These are phyloP conservation scores for Sonneratia caseolaris DNA, from an alignment of 345 rosid species.

Conservation along the genomic window DNA sequence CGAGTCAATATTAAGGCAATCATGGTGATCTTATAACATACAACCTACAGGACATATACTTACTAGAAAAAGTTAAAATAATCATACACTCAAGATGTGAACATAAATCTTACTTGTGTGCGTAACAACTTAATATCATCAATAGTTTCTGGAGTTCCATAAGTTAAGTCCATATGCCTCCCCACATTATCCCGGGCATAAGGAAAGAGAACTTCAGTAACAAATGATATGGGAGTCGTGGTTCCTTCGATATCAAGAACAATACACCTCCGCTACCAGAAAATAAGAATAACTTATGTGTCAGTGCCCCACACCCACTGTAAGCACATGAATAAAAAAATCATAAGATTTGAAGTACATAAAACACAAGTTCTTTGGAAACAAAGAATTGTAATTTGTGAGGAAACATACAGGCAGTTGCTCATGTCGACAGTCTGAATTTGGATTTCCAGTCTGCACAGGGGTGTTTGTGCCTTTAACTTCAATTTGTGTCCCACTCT, in stretches of 20 bases:
- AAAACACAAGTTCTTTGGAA: not conserved
- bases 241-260: slow-evolving; percentile 98
- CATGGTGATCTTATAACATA: not conserved
- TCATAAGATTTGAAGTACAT: too few relatives aligned
- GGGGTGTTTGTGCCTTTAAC: slow-evolving; percentile 19
- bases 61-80: not conserved
- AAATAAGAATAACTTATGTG: slow-evolving; percentile 7
- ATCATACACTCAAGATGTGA: not conserved
- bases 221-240: slow-evolving; percentile 95
- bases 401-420: slow-evolving; percentile 31
- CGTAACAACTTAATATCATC: slow-evolving; percentile 67
- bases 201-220: slow-evolving; percentile 82
- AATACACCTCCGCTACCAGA: slow-evolving; percentile 55
- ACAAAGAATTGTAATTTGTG: not conserved
- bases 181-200: slow-evolving; percentile 83
- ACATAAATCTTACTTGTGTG: slow-evolving; percentile 46
- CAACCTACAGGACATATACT: not conserved
- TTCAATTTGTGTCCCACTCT: slow-evolving; percentile 25
- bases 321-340: not conserved
- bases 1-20: not conserved
- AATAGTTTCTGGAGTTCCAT: slow-evolving; percentile 63
- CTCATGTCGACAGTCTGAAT: slow-evolving; percentile 34
- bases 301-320: not conserved
- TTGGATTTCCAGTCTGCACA: slow-evolving; percentile 30
- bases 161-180: slow-evolving; percentile 66